Evolutionary conservation across 306 rosid genomes (phyloP), one percentile per base, ranked within the genome.

Genomic region (Cucurbita maxima): DNA sequence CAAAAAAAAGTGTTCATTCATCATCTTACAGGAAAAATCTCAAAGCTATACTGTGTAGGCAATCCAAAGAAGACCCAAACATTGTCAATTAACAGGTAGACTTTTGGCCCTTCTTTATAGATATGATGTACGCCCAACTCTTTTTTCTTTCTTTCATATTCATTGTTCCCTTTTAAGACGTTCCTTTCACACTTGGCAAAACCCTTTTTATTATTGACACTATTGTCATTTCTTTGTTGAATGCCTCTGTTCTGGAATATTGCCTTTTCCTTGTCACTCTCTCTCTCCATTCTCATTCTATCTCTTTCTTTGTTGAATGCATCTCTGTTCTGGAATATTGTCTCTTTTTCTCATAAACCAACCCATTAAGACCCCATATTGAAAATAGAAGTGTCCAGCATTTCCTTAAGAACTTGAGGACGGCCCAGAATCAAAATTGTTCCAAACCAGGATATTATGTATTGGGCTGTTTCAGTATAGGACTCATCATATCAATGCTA

Each of bases 141-240:
- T 41, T 61, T 16, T 61, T 61, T 60, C 43, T 12, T 37, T 37
- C 70, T 62, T 40, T 63, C 52, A 41, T 43, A 41, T 18, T 63
- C 71, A n/a, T 8, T 41, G 48, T 69, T 48, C 73, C 73, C 22
- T 69, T 48, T 68, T 48, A 18, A 47, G 41, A 48, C 73, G 57
- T 69, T 69, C 51, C 73, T 69, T 69, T 69, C 73, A 48, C 73
- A 14, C 73, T 47, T 11, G 40, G 44, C 36, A 30, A 47, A 13
- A 8, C 57, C 41, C 13, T 69, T 67, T 68, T 48, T 48, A 12
- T 48, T 47, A 48, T 25, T 22, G 57, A 25, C 54, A 47, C 18
- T 48, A 34, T 47, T 69, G 73, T 69, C 73, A 58, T 69, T 69
- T 48, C 57, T 13, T 63, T 69, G 57, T 36, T 69, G 73, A 47